Base-by-base conservation (phyloP, 1,284 basidiomycete species). In the Pseudozyma sp. region DNA sequence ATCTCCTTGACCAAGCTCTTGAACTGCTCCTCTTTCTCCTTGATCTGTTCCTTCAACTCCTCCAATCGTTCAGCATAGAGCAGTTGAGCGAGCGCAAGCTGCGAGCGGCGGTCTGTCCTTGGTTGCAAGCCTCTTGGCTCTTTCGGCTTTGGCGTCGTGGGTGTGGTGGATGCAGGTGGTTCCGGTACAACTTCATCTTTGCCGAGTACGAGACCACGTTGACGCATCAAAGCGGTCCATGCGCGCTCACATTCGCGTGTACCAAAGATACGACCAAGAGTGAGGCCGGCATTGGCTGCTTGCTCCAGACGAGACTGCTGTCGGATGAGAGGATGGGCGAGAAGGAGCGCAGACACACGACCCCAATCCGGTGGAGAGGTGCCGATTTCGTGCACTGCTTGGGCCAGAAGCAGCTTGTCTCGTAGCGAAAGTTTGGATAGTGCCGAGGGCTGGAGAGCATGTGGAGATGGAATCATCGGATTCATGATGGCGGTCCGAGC, bases 381-480 rank as follows among this genome's bases (percentile, higher is more conserved):
- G 50, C 76, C 81, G 38, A 77, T 64, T 48, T 83, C 80, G 51
- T 83, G 74, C 3, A 83, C 81, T 16, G 77, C 75, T 52, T 83
- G 82, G 1, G 81, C 81, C 12, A 83, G 76, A 11, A 83, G 75
- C 16, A 83, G 73, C 67, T 83, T 82, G 62, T 83, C 82, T 34
- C 66, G 60, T 21, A 79, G 53, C 13, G 70, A 65, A 43, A 77
- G 66, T 54, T 62, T 77, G 44, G 71, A 51, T 1, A 77, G 59
- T 2, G 75, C 75, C 10, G 70, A 74, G 1, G 75, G 71, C 50
- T 73, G 70, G 7, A 73, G 49, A 1, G 71, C 64, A 45, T 66
- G 45, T 35, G 75, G 71, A 0, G 69, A 71, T 0, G 73, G 73
- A 19, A 76, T 76, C 44, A 68, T 61, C 0, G 73, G 73, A n/a